phyloP scores from a whole-genome alignment of 2,329 filamentous ascomycete genomes.

The Cercospora zeina region DNA sequence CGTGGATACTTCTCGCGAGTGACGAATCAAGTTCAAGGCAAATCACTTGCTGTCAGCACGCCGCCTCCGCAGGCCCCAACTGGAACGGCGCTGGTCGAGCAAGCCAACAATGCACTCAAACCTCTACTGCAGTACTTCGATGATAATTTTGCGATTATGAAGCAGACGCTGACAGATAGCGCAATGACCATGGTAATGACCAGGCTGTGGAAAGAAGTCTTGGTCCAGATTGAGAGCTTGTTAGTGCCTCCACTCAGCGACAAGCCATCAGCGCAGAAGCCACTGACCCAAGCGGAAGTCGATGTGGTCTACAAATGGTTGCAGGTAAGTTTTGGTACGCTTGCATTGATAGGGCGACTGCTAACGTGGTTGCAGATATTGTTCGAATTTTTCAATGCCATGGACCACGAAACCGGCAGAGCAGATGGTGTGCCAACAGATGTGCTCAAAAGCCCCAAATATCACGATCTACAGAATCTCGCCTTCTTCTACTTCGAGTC shows the following conservation, averaged over 20 bases:
- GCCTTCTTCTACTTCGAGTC: slow-evolving; percentile 99
- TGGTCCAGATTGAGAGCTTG: slow-evolving; percentile 84
- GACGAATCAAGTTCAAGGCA: slow-evolving; percentile 42
- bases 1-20: slow-evolving; percentile 61
- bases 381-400: slow-evolving; percentile 91
- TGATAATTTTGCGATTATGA: slow-evolving; percentile 99
- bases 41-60: slow-evolving; percentile 31
- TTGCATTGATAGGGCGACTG: neutral
- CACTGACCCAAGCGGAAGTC: slow-evolving; percentile 80
- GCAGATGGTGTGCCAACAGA: slow-evolving; percentile 86
- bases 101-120: slow-evolving; percentile 77
- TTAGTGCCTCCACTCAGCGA: slow-evolving; percentile 93
- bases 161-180: slow-evolving; percentile 86
- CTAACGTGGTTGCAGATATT: slow-evolving; percentile 55
- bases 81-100: slow-evolving; percentile 60
- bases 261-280: slow-evolving; percentile 83
- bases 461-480: slow-evolving; percentile 91
- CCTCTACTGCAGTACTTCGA: slow-evolving; percentile 93
- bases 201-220: slow-evolving; percentile 93
- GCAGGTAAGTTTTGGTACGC: slow-evolving; percentile 47
- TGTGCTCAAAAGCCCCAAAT: slow-evolving; percentile 94
- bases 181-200: slow-evolving; percentile 99
- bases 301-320: slow-evolving; percentile 97
- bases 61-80: slow-evolving; percentile 20
- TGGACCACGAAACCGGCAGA: slow-evolving; percentile 79